A percentile compares a stretch with the other conserved stretches of the same genome.
These are phyloP conservation scores for Aethionema arabicum DNA, from an alignment of 345 rosid species.

Conservation along the genomic window DNA sequence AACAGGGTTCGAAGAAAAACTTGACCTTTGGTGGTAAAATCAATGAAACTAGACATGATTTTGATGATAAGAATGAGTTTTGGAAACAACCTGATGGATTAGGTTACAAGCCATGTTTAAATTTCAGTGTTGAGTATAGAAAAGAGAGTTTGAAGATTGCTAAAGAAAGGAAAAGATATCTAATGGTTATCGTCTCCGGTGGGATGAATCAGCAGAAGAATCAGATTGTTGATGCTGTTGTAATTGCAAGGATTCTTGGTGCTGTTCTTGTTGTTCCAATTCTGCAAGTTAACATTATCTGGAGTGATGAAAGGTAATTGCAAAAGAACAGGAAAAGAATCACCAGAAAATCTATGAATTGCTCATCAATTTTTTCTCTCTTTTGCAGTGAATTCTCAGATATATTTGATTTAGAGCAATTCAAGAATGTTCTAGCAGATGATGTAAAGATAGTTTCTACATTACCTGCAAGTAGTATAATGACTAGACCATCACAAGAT, in stretches of 20 bases:
- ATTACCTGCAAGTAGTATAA: conserved; percentile 75
- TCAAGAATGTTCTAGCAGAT: conserved; percentile 70
- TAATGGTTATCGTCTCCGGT: conserved; percentile 90
- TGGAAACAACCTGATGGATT: conserved; percentile 98
- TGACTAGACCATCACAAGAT: conserved; percentile 85
- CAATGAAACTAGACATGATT: conserved; percentile 16
- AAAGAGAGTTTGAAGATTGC: conserved; percentile 45
- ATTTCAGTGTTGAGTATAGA: conserved; percentile 53
- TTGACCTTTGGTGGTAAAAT: conserved; percentile 25
- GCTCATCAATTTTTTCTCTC: conserved; percentile 12
- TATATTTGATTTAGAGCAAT: conserved; percentile 87
- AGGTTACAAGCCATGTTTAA: conserved; percentile 80
- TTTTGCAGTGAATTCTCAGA: conserved; percentile 88
- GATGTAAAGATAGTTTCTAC: conserved; percentile 88
- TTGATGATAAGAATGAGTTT: conserved; percentile 46
- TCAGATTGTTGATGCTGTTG: conserved; percentile 97
- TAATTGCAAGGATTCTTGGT: conserved; percentile 91
- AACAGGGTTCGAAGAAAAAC: conserved; percentile 18
- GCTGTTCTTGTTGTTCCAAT: conserved; percentile 94
- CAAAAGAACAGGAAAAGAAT: neutral
- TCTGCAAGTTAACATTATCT: conserved; percentile 91
- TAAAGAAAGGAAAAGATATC: conserved; percentile 55
- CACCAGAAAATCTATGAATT: neutral
- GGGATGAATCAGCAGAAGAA: conserved; percentile 99
- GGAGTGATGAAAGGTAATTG: conserved; percentile 96